Percentiles rank a stretch among this genome's conserved stretches.
phyloP scores from a whole-genome alignment of 208 protist genomes.

The Porcisia hertigi region DNA sequence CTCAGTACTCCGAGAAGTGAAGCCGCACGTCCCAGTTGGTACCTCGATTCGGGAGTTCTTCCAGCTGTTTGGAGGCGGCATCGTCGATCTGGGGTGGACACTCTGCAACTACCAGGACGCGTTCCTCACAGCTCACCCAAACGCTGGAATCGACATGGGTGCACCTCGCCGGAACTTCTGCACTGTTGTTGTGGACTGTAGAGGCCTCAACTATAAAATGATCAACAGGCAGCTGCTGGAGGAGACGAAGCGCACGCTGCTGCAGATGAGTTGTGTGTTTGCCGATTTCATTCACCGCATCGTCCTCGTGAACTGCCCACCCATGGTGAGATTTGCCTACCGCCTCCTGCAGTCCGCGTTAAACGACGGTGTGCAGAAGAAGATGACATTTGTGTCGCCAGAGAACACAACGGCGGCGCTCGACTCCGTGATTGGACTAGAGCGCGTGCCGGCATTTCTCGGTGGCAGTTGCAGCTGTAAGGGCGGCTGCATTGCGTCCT shows the following conservation, averaged over 20 bases:
- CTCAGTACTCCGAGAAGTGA: slow-evolving; percentile 33
- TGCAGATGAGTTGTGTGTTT: slow-evolving; percentile 45
- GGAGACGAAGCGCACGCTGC: slow-evolving; percentile 43
- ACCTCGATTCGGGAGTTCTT: slow-evolving; percentile 35
- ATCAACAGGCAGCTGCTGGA: slow-evolving; percentile 59
- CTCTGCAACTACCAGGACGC: slow-evolving; percentile 53
- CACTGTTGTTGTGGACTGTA: slow-evolving; percentile 60
- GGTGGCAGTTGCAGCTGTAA: slow-evolving; percentile 64
- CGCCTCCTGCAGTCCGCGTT: slow-evolving; percentile 57
- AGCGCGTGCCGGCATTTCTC: slow-evolving; percentile 59
- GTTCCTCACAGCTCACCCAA: slow-evolving; percentile 26
- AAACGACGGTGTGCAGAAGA: slow-evolving; percentile 40
- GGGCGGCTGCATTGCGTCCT: slow-evolving; percentile 48
- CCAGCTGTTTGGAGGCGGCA: slow-evolving; percentile 30
- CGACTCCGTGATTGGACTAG: slow-evolving; percentile 44
- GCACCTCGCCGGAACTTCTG: slow-evolving; percentile 40
- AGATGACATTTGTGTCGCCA: slow-evolving; percentile 56
- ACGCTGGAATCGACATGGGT: slow-evolving; percentile 32
- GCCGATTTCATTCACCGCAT: slow-evolving; percentile 64
- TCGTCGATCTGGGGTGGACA: slow-evolving; percentile 39
- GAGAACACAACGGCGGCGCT: slow-evolving; percentile 47
- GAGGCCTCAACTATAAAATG: slow-evolving; percentile 62
- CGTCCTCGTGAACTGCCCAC: slow-evolving; percentile 64
- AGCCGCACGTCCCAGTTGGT: slow-evolving; percentile 43
- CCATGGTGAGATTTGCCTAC: slow-evolving; percentile 68